phyloP scores from a whole-genome alignment of 257 asterid species.

The Solanum chiquidenum region DNA sequence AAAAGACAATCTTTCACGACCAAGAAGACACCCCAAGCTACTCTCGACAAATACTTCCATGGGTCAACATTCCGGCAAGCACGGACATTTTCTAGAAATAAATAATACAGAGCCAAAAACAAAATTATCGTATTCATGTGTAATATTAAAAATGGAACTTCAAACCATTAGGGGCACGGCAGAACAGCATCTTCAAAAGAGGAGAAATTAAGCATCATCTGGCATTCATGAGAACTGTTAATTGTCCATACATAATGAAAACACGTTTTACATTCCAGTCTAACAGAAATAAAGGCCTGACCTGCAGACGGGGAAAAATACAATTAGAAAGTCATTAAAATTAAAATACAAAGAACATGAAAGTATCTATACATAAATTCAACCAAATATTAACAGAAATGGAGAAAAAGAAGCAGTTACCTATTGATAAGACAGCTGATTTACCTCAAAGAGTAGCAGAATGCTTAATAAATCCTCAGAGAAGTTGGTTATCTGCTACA shows the following conservation, averaged over 20 bases:
- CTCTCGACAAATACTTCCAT: background rate
- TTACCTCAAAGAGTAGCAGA: background rate
- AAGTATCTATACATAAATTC: too few relatives aligned
- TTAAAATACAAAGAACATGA: background rate
- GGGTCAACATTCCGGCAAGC: background rate
- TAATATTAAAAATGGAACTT: background rate
- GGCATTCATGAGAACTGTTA: background rate
- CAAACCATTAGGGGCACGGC: background rate
- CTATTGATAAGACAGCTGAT: background rate
- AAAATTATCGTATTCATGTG: background rate
- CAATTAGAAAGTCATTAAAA: accelerated
- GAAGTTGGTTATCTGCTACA: background rate
- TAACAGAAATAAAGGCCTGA: background rate
- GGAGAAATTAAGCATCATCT: background rate
- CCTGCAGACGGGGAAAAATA: background rate
- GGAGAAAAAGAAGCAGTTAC: background rate
- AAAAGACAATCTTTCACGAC: background rate
- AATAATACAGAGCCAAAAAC: background rate
- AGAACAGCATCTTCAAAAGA: background rate
- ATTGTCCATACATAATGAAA: background rate
- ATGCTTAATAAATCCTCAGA: background rate
- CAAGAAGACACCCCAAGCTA: background rate
- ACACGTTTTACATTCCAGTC: background rate
- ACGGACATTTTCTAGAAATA: background rate
- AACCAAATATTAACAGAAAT: background rate